Base-by-base conservation (phyloP, 2,329 filamentous ascomycete species). In the Shiraia sp. region DNA sequence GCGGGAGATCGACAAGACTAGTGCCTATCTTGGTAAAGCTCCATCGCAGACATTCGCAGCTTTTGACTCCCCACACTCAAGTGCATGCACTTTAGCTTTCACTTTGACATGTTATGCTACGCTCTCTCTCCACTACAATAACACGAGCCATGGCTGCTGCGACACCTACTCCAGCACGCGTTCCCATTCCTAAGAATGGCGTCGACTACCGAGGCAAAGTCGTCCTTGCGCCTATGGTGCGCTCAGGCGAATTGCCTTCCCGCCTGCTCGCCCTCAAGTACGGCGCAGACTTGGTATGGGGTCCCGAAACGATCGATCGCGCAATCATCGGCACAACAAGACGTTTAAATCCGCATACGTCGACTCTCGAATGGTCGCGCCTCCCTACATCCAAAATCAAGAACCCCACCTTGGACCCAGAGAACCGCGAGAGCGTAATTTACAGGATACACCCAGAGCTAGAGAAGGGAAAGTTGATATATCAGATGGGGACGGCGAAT, bases 281-380 rank as follows among this genome's bases (percentile, higher is more conserved):
- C 69, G 93, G 93, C 54, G 93, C 93, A 37, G 93, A 99, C 71
- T 78, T 99, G 12, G 93, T 99, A 54, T 99, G 93, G 92, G 92
- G 93, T 10, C 93, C 93, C 22, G 93, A 99, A 71, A 97, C 91
- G 4, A 86, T 99, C 59, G 93, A 99, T 71, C 83, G 85, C 65
- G 85, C 92, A 42, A 84, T 99, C 69, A 95, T 97, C 62, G 93
- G 93, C 47, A 89, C 89, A 10, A 86, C 81, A 17, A 82, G 91
- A 50, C 83, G 82, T 45, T 77, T 87, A 55, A 96, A 97, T 70
- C 77, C 86, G 13, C 76, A 79, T 31, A 90, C 88, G 6, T 81
- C 81, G 43, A 93, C 87, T 16, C 79, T 99, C 64, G 92, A 97
- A 65, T 99, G 88, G 79, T 86, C 83, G 24, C 85, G 91, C 47